phyloP scores from a whole-genome alignment of 306 rosid genomes.

The Macrotyloma uniflorum region DNA sequence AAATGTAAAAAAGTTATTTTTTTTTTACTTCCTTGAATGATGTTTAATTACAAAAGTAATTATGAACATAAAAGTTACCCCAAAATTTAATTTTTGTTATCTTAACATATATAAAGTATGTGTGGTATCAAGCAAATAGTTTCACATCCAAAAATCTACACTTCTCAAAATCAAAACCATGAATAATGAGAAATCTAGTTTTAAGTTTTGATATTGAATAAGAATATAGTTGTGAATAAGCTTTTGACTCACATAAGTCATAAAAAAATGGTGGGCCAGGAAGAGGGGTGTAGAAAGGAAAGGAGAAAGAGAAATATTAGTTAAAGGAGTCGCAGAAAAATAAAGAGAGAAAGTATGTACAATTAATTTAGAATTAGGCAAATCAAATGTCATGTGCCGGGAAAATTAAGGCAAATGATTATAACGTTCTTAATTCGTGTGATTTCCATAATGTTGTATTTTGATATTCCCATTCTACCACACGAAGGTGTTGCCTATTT shows the following conservation, averaged over 20 bases:
- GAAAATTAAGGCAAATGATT: conserved; percentile 32
- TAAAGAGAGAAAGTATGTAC: not conserved
- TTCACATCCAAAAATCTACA: too few species aligned
- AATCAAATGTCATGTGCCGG: not conserved
- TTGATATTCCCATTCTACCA: conserved; percentile 27
- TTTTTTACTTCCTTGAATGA: too few species aligned
- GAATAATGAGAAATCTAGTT: too few species aligned
- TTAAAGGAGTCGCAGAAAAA: not conserved
- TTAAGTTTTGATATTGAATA: not conserved
- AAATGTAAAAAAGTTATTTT: too few species aligned
- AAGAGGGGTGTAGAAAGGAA: not conserved
- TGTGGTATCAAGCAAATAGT: too few species aligned
- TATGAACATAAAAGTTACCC: too few species aligned
- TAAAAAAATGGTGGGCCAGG: not conserved
- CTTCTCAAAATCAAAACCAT: too few species aligned
- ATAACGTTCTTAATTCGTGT: not conserved
- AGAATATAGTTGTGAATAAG: conserved; percentile 5
- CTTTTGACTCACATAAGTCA: conserved; percentile 8
- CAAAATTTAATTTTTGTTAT: too few species aligned
- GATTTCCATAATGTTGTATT: not conserved
- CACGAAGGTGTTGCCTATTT: not conserved
- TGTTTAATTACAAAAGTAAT: too few species aligned
- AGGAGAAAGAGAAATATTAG: not conserved
- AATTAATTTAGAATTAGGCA: not conserved
- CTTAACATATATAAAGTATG: too few species aligned